A percentile compares a stretch with the other conserved stretches of the same genome.
These are phyloP conservation scores for Elasticomyces elasticus DNA, from an alignment of 495 filamentous ascomycete species.

Conservation along the genomic window DNA sequence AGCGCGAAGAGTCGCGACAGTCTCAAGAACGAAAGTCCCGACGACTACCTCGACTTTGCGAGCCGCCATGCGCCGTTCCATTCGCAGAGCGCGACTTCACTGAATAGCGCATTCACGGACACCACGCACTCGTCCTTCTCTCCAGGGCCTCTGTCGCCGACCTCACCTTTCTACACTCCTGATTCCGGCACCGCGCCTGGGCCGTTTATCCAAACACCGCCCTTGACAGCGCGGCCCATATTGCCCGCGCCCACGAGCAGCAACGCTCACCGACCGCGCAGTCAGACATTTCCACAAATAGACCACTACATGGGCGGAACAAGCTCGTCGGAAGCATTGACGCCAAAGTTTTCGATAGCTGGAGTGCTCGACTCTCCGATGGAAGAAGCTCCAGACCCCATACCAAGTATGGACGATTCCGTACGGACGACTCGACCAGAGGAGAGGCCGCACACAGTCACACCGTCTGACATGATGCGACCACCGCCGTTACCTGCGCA, in stretches of 20 bases:
- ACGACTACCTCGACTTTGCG: constrained; percentile 41
- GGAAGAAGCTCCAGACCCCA: constrained; percentile 44
- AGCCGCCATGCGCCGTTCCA: constrained; percentile 50
- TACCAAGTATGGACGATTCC: constrained; percentile 44
- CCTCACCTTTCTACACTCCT: constrained; percentile 76
- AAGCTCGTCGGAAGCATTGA: constrained; percentile 51
- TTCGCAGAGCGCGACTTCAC: constrained; percentile 48
- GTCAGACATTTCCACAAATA: constrained; percentile 74
- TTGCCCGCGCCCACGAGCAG: constrained; percentile 44
- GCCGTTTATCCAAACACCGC: constrained; percentile 49
- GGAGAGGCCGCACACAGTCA: constrained; percentile 7
- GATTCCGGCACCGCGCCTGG: constrained; percentile 51
- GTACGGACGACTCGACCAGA: constrained; percentile 25
- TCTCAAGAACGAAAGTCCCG: constrained; percentile 43
- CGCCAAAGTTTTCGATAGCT: constrained; percentile 49
- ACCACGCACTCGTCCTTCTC: constrained; percentile 58
- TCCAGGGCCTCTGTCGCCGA: constrained; percentile 67
- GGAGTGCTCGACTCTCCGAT: constrained; percentile 64
- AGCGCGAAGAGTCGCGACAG: constrained; percentile 60
- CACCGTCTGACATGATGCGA: constrained; percentile 16
- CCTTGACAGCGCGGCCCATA: constrained; percentile 47
- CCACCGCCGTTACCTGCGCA: constrained; percentile 19
- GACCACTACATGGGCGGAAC: constrained; percentile 63
- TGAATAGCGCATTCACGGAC: constrained; percentile 46
- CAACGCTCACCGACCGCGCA: constrained; percentile 63